Evolutionary conservation across 169 alveolate species (phyloP), one percentile per base, ranked within the genome.

Genomic region (Cryptosporidium bovis): DNA sequence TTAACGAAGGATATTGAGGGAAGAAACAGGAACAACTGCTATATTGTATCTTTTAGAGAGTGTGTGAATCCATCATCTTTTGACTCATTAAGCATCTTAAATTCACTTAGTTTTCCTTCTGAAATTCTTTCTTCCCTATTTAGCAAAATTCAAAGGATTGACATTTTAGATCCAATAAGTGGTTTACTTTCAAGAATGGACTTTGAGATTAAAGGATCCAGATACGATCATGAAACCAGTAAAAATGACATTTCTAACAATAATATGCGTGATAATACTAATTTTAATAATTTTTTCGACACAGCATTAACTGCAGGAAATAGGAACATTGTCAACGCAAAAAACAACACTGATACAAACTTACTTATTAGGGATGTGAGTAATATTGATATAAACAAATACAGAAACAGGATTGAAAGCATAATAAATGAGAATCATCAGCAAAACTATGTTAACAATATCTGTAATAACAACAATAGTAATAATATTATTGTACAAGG

Each of bases 151-250:
- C 65, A 68, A 20, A 56, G 87, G 18, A 56, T 44, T 44, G 87
- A 77, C 16, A 77, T 77, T 31, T 56, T 77, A 46, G 87, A 77
- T 56, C 87, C 87, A 20, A 77, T 77, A 24, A n/a, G 24, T 34
- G 65, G 13, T 27, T 31, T 8, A 5, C 20, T 53, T 53, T 53
- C 29, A 29, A 60, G 5, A 56, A 53, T 13, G 3, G 83, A 36
- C 15, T 69, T 69, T 20, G 44, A n/a, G 16, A 13, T 6, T 31
- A 56, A 69, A 36, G 16, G 56, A 24, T 50, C 34, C 31, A 18
- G 24, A 44, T 51, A 24, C 20, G 34, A 69, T 4, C 18, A 69
- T 13, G 51, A 40, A 7, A 6, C 29, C 29, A 0, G 56, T 13
- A 18, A 55, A 29, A 24, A 36, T 27, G 53, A 34, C 5, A 33